These are phyloP conservation scores for Phytopythium montanum DNA, from an alignment of 352 stramenopile genomes.

Conservation along the genomic window DNA sequence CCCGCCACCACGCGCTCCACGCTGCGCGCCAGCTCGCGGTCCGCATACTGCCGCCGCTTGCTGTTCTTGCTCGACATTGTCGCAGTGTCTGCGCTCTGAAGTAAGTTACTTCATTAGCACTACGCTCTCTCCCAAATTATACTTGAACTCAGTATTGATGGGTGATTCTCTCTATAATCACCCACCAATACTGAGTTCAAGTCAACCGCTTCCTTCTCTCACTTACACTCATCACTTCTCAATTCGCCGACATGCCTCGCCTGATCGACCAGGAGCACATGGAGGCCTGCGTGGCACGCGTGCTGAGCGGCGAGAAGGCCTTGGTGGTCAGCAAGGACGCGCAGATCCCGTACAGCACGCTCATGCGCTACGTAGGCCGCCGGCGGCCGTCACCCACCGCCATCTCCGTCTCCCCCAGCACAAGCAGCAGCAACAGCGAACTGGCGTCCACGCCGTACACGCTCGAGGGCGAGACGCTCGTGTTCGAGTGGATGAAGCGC, in stretches of 20 bases:
- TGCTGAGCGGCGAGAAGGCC: slow-evolving; percentile 15
- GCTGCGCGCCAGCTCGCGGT: slow-evolving; percentile 6
- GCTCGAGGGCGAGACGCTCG: slow-evolving; percentile 8
- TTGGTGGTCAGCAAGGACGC: slow-evolving; percentile 13
- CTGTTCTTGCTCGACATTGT: slow-evolving; percentile 6
- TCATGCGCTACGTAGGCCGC: slow-evolving; percentile 9
- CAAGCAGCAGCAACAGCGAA: background rate
- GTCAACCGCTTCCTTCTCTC: background rate
- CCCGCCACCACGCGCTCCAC: slow-evolving; percentile 16
- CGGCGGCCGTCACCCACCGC: too few species aligned
- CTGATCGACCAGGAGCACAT: slow-evolving; percentile 11
- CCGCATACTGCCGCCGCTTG: slow-evolving; percentile 14
- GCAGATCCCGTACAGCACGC: slow-evolving; percentile 15
- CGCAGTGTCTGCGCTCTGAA: too few species aligned
- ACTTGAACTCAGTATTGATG: too few species aligned
- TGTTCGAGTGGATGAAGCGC: slow-evolving; percentile 12
- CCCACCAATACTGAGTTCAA: background rate
- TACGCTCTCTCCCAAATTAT: background rate
- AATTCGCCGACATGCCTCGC: background rate
- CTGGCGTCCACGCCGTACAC: slow-evolving; percentile 1
- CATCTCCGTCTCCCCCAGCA: too few species aligned
- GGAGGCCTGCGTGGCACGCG: slow-evolving; percentile 11
- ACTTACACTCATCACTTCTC: background rate
- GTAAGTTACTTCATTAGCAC: too few species aligned
- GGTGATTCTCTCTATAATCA: too few species aligned